Evolutionary conservation across 2,329 filamentous ascomycete genomes (phyloP).

Genomic region (Zymoseptoria ardabiliae): DNA sequence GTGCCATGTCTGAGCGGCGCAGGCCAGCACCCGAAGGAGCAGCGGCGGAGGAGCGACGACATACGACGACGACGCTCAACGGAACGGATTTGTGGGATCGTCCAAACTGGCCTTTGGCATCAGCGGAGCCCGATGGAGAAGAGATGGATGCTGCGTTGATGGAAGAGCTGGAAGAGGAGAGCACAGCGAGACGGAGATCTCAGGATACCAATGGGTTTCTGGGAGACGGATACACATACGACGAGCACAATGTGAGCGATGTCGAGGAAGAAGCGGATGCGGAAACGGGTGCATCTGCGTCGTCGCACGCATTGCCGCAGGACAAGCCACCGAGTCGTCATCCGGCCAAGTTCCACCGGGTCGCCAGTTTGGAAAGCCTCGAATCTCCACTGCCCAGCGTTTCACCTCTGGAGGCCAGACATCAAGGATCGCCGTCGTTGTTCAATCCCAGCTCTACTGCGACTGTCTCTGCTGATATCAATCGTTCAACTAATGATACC

Average conservation of each 20-base stretch:
- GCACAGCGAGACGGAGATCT: slow-evolving; percentile 15
- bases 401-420: neutral
- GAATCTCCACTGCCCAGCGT: neutral
- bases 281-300: neutral
- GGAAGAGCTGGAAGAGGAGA: slow-evolving; percentile 13
- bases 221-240: slow-evolving; percentile 13
- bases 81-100: slow-evolving; percentile 23
- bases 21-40: neutral
- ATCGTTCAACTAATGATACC: neutral
- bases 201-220: slow-evolving; percentile 15
- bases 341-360: neutral
- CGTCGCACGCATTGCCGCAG: neutral
- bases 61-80: slow-evolving; percentile 23
- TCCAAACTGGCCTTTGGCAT: slow-evolving; percentile 23
- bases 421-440: neutral
- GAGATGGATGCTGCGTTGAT: slow-evolving; percentile 11
- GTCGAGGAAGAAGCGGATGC: slow-evolving; percentile 17
- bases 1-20: neutral
- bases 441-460: neutral
- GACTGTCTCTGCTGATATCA: neutral
- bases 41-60: slow-evolving; percentile 19
- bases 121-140: slow-evolving; percentile 1
- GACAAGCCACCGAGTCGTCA: neutral
- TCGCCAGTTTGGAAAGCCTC: neutral
- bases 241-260: slow-evolving; percentile 20